These are phyloP conservation scores for Fraxinus pennsylvanica DNA, from an alignment of 257 asterid species.

Conservation along the genomic window DNA sequence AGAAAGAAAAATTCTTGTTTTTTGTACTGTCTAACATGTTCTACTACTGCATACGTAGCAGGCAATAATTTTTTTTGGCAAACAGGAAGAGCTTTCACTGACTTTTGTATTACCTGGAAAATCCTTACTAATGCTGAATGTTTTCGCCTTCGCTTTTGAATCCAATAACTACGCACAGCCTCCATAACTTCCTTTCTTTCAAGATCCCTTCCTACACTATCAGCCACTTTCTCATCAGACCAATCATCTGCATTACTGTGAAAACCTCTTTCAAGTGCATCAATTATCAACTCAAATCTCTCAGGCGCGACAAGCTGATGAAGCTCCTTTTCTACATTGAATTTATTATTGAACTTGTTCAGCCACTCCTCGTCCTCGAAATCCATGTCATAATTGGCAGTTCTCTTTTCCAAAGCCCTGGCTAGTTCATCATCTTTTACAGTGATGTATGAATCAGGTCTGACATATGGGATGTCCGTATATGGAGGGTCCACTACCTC, in stretches of 20 bases:
- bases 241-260: conserved; percentile 60
- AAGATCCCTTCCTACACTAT: conserved; percentile 40
- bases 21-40: neutral
- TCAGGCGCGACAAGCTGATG: conserved; percentile 48
- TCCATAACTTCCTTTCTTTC: conserved; percentile 60
- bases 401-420: conserved; percentile 65
- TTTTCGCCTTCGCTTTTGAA: conserved; percentile 69
- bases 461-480: conserved; percentile 33
- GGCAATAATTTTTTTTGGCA: neutral
- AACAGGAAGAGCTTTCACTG: neutral
- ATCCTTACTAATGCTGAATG: conserved; percentile 58
- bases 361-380: conserved; percentile 88
- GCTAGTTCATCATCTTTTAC: conserved; percentile 69
- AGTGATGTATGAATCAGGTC: conserved; percentile 71
- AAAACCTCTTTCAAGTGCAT: conserved; percentile 66
- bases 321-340: conserved; percentile 32
- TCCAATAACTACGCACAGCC: conserved; percentile 72
- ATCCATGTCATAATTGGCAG: conserved; percentile 81
- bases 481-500: conserved; percentile 46
- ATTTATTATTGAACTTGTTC: conserved; percentile 42
- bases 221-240: conserved; percentile 49
- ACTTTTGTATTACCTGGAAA: conserved; percentile 70
- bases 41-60: neutral
- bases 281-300: conserved; percentile 71
- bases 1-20: neutral